Percentiles rank a stretch among this genome's conserved stretches.
Conservation (phyloP, 306 rosid species). For the Vachellia pachyceras region DNA sequence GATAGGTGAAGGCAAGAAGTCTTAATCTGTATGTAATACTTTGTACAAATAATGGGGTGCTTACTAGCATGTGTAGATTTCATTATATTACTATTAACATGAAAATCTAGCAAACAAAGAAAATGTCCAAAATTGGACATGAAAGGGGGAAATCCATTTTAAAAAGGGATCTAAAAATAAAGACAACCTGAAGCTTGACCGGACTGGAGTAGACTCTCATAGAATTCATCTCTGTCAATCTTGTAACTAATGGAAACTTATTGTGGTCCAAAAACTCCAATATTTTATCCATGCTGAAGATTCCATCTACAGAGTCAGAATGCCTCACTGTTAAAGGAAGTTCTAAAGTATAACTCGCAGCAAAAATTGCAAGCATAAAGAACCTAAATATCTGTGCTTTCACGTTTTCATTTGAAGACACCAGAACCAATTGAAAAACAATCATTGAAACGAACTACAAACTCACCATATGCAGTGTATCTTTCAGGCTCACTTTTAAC, state of each 20-base stretch:
- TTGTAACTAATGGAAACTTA: slow-evolving; percentile 86
- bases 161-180: slow-evolving; percentile 35
- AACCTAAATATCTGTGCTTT: slow-evolving; percentile 16
- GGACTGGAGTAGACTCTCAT: slow-evolving; percentile 77
- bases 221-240: slow-evolving; percentile 78
- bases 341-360: slow-evolving; percentile 19
- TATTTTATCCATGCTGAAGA: slow-evolving; percentile 58
- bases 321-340: slow-evolving; percentile 31
- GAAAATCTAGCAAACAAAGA: slow-evolving; percentile 26
- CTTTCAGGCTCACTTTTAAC: slow-evolving; percentile 88
- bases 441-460: slow-evolving; percentile 12
- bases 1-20: background rate
- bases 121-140: slow-evolving; percentile 8
- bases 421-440: background rate
- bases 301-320: slow-evolving; percentile 68
- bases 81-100: background rate
- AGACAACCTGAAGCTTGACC: slow-evolving; percentile 77
- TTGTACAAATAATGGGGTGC: background rate
- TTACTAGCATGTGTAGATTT: background rate
- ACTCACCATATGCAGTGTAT: slow-evolving; percentile 83
- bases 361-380: slow-evolving; percentile 14
- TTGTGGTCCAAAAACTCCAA: slow-evolving; percentile 72
- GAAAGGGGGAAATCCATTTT: slow-evolving; percentile 5
- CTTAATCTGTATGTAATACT: background rate
- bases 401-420: slow-evolving; percentile 1